These are phyloP conservation scores for Suillus alpinus DNA, from an alignment of 768 basidiomycete species.

Conservation along the genomic window DNA sequence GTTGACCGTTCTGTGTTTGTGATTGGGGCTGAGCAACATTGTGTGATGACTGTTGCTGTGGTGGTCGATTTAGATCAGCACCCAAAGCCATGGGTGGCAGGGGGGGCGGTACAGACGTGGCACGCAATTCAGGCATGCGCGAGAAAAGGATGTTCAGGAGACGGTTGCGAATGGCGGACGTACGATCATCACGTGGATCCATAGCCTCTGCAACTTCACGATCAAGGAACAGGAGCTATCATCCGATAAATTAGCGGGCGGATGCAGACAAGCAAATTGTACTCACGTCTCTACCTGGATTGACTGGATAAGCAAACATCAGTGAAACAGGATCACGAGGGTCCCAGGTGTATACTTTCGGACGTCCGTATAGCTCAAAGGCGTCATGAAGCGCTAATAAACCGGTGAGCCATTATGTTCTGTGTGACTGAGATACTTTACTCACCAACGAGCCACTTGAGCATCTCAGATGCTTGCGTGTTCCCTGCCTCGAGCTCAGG, in stretches of 20 bases:
- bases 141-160: slow-evolving; percentile 62
- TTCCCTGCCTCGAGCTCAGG: slow-evolving; percentile 71
- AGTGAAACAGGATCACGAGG: slow-evolving; percentile 76
- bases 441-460: slow-evolving; percentile 87
- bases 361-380: slow-evolving; percentile 87
- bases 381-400: slow-evolving; percentile 74
- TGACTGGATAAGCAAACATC: slow-evolving; percentile 95
- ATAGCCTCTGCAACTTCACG: slow-evolving; percentile 77
- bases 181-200: slow-evolving; percentile 76
- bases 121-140: slow-evolving; percentile 45
- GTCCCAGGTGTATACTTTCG: slow-evolving; percentile 85
- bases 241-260: slow-evolving; percentile 14
- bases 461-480: slow-evolving; percentile 75
- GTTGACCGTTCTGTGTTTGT: slow-evolving; percentile 9
- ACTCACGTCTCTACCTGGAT: slow-evolving; percentile 77
- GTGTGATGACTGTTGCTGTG: slow-evolving; percentile 31
- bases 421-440: slow-evolving; percentile 8
- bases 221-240: slow-evolving; percentile 81
- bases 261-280: neutral
- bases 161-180: slow-evolving; percentile 61
- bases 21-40: slow-evolving; percentile 20
- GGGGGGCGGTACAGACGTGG: slow-evolving; percentile 10
- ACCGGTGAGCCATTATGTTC: slow-evolving; percentile 11
- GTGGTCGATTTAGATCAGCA: slow-evolving; percentile 8
- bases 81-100: slow-evolving; percentile 17